Evolutionary conservation across 208 protist species (phyloP).

Genomic region (Angomonas ambiguus): DNA sequence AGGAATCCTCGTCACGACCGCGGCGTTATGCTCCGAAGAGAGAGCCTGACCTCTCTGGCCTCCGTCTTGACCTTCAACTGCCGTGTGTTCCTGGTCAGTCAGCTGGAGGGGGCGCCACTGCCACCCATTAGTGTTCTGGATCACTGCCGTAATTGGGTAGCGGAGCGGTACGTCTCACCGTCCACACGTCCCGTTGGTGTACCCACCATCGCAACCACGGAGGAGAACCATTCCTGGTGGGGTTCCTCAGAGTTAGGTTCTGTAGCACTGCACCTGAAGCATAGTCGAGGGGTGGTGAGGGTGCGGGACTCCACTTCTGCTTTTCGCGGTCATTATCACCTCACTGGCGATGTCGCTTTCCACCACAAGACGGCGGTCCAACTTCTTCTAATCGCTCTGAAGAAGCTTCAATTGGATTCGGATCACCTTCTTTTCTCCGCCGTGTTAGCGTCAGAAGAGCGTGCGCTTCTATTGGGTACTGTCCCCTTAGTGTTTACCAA

Average conservation of each 20-base stretch:
- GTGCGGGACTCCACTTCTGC: not conserved
- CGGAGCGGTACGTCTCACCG: not conserved
- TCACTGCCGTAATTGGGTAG: not conserved
- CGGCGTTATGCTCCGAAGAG: too few species aligned
- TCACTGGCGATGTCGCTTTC: not conserved
- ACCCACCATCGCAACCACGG: too few species aligned
- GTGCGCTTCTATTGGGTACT: not conserved
- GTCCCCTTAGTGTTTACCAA: constrained; percentile 7
- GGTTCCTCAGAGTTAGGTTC: not conserved
- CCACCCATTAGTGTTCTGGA: not conserved
- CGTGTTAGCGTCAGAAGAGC: not conserved
- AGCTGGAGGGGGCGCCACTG: not conserved
- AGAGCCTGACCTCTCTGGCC: not conserved
- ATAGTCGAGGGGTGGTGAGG: not conserved
- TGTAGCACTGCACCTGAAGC: not conserved
- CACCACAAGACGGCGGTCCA: not conserved
- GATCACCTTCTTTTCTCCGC: not conserved
- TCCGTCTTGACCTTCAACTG: not conserved
- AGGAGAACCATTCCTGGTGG: not conserved
- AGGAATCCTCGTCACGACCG: too few species aligned
- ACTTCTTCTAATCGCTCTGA: not conserved
- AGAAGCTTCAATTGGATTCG: not conserved
- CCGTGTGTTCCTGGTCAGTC: not conserved
- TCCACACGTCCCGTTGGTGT: too few species aligned
- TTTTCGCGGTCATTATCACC: not conserved